Conservation (phyloP, 345 rosid species). For the Salix dunnii region DNA sequence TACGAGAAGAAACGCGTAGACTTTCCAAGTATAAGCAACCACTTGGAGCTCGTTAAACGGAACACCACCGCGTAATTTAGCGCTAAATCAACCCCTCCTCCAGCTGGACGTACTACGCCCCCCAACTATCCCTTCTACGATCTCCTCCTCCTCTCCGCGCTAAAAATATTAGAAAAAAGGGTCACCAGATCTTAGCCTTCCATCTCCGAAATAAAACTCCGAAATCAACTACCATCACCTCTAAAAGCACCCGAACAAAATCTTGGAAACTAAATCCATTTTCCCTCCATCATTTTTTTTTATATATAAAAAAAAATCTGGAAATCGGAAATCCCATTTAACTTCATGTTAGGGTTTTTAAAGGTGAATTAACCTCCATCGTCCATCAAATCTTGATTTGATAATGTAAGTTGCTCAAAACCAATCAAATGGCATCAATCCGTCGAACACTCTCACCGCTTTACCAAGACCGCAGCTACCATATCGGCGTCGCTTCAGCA, state of each 20-base stretch:
- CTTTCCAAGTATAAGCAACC: neutral
- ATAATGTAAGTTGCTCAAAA: slow-evolving; percentile 19
- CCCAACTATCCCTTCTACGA: neutral
- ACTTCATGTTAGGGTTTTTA: slow-evolving; percentile 2
- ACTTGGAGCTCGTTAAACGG: neutral
- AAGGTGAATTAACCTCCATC: neutral
- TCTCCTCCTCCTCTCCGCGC: slow-evolving; percentile 2
- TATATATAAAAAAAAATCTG: too few species aligned
- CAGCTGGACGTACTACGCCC: neutral
- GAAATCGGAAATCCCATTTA: too few species aligned
- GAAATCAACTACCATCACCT: too few species aligned
- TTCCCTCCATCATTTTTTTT: too few species aligned
- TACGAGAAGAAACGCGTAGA: neutral
- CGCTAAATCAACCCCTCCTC: neutral
- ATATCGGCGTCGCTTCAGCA: slow-evolving; percentile 4
- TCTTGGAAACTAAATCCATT: too few species aligned
- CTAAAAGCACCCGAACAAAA: too few species aligned
- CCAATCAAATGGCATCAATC: slow-evolving; percentile 65
- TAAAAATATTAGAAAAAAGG: neutral
- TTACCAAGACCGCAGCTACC: slow-evolving; percentile 51
- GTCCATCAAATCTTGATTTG: neutral
- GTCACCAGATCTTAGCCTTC: too few species aligned
- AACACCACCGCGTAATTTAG: neutral
- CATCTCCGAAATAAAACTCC: too few species aligned
- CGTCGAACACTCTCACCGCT: slow-evolving; percentile 89